Evolutionary conservation across 257 asterid species (phyloP).

Genomic region (Nicotiana tabacum): DNA sequence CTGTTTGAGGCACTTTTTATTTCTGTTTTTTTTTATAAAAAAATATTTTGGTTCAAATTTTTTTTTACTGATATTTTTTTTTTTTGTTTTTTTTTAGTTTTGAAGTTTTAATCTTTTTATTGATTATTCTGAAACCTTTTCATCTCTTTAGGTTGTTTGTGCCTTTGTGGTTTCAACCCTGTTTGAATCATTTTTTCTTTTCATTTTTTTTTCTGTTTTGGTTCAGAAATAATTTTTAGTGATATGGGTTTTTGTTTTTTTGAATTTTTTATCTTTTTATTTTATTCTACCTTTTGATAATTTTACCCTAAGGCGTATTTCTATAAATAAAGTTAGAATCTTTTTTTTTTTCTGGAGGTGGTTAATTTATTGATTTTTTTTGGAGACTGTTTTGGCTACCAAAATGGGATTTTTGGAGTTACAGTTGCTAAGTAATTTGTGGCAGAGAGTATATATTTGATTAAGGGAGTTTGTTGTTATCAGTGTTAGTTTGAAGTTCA

Average conservation of each 20-base stretch:
- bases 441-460: neutral
- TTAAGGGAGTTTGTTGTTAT: slow-evolving; percentile 15
- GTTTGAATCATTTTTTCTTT: neutral
- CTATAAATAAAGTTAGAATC: neutral
- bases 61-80: neutral
- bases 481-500: slow-evolving; percentile 27
- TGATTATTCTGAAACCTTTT: neutral
- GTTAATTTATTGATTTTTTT: neutral
- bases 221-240: too few relatives aligned
- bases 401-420: neutral
- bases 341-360: neutral
- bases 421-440: neutral
- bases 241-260: too few relatives aligned
- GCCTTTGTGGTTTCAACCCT: neutral
- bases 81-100: too few relatives aligned
- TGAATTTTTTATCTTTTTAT: neutral
- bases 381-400: neutral
- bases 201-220: too few relatives aligned
- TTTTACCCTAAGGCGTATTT: neutral
- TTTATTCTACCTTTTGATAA: neutral
- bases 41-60: neutral
- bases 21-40: too few relatives aligned
- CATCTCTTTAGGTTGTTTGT: neutral
- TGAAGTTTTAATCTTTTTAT: neutral
- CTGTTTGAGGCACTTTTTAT: neutral